Evolutionary conservation across 805 yeast species (phyloP).

Genomic region (Saccharomycopsis sp.): DNA sequence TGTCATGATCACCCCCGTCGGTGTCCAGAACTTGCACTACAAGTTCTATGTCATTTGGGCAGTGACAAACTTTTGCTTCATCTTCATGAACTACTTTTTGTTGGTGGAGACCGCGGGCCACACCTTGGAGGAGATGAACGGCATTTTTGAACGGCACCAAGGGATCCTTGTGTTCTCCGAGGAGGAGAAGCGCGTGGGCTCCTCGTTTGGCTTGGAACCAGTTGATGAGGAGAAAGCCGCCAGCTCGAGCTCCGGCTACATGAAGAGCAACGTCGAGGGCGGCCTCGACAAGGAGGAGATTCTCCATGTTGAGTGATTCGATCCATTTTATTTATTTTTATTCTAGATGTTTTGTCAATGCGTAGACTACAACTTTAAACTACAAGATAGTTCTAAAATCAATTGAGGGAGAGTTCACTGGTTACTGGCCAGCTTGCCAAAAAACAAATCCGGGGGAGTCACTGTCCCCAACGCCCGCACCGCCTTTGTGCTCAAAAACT

Average conservation of each 20-base stretch:
- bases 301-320: too few species aligned
- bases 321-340: too few species aligned
- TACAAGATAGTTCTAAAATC: too few species aligned
- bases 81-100: conserved; percentile 53
- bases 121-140: conserved; percentile 64
- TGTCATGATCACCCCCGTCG: conserved; percentile 55
- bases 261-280: too few species aligned
- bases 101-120: conserved; percentile 75
- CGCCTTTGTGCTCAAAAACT: conserved; percentile 55
- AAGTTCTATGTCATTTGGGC: conserved; percentile 69
- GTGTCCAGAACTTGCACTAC: conserved; percentile 34
- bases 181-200: conserved; percentile 2
- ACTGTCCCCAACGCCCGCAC: conserved; percentile 71
- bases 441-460: conserved; percentile 61
- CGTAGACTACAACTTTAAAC: too few species aligned
- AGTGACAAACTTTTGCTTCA: conserved; percentile 45
- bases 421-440: too few species aligned
- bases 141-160: conserved; percentile 29
- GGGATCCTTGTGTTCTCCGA: conserved; percentile 1
- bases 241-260: too few species aligned
- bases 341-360: background rate
- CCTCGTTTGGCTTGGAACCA: conserved; percentile 1
- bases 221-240: conserved; percentile 1
- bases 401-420: too few species aligned
- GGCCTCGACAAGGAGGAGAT: too few species aligned